Conservation (phyloP, 1,139 yeast genomes). For the Kodamaea plutei region DNA sequence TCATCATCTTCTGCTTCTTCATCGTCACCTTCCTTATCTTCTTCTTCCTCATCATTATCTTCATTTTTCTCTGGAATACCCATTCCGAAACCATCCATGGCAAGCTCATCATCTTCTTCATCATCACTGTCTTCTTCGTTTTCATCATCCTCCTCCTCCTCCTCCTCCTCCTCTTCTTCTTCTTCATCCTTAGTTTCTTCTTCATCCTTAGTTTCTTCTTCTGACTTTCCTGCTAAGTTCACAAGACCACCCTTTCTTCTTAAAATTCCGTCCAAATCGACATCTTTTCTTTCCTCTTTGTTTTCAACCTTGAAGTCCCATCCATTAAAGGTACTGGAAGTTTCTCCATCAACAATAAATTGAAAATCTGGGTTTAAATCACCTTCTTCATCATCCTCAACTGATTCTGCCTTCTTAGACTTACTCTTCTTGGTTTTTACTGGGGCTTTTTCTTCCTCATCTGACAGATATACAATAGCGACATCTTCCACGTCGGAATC, state of each 20-base stretch:
- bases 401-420: slow-evolving; percentile 15
- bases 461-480: slow-evolving; percentile 11
- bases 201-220: slow-evolving; percentile 28
- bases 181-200: slow-evolving; percentile 27
- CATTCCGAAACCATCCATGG: slow-evolving; percentile 21
- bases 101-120: slow-evolving; percentile 14
- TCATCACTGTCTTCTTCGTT: slow-evolving; percentile 12
- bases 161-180: slow-evolving; percentile 21
- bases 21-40: slow-evolving; percentile 18
- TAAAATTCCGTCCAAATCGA: slow-evolving; percentile 83
- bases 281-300: slow-evolving; percentile 47
- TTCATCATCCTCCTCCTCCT: slow-evolving; percentile 29
- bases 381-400: slow-evolving; percentile 33
- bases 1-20: slow-evolving; percentile 21
- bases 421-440: slow-evolving; percentile 16
- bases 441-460: slow-evolving; percentile 20
- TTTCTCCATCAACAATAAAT: slow-evolving; percentile 57
- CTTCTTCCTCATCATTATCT: slow-evolving; percentile 16
- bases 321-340: slow-evolving; percentile 54
- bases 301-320: slow-evolving; percentile 71
- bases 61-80: slow-evolving; percentile 12
- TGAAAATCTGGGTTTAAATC: slow-evolving; percentile 72
- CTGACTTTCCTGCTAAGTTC: slow-evolving; percentile 43
- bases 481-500: slow-evolving; percentile 64
- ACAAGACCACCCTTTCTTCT: slow-evolving; percentile 76